Base-by-base conservation (phyloP, 1,284 basidiomycete genomes). In the Xerocomus minutiporus region DNA sequence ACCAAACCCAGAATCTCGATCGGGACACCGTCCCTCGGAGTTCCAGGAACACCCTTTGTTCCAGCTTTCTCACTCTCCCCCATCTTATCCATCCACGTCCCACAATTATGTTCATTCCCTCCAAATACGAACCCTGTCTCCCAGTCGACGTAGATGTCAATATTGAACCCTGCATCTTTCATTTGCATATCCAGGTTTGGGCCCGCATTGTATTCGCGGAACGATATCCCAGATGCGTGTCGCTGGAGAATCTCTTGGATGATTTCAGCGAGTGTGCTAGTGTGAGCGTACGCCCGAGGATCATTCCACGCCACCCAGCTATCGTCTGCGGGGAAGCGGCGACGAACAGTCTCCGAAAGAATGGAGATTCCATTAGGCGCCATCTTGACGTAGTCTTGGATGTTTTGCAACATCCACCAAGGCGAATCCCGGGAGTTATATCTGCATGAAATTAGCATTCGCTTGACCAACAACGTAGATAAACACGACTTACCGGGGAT, bases 341-440 rank as follows among this genome's bases (percentile, higher is more conserved):
- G 83, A 67, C 86, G 91, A 52, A 98, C 87, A 2, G 77, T 74
- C 64, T 96, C 93, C 2, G 82, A 77, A 39, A 99, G 80, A 52
- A 99, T 81, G 0, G 83, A 74, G 34, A 90, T 68, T 3, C 97
- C 96, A 57, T 93, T 86, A 0, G 95, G 93, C 1, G 90, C 91
- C 72, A 82, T 87, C 53, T 75, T 76, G 38, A 84, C 86, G 69
- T 97, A 98, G 71, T 98, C 94, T 67, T 98, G 96, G 53, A 98
- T 96, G 65, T 92, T 97, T 69, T 99, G 96, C 53, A 97, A 71
- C 88, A 98, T 97, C 91, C 94, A 99, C 96, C 94, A 97, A 28
- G 93, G 91, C 6, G 89, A 90, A 65, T 94, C 92, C 43, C 93
- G 85, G 8, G 91, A 95, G 65, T 95, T 95, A 68, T 94, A 95